Conservation (phyloP, 108 stramenopile species). For the Bacterosira constricta region DNA sequence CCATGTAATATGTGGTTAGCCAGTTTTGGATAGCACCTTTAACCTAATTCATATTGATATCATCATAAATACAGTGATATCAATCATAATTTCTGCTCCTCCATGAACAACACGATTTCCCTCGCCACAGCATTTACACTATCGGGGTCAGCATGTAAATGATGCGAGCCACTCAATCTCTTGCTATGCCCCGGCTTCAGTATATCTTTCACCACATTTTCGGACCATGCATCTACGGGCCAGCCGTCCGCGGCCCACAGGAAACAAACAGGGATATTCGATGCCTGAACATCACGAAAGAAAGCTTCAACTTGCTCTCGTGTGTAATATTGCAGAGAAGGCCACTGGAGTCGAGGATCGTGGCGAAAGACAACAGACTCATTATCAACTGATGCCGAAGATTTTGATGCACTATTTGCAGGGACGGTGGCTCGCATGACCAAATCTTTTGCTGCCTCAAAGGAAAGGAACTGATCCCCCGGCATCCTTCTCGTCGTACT, state of each 20-base stretch:
- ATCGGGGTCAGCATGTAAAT: conserved; percentile 88
- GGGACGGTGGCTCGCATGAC: conserved; percentile 60
- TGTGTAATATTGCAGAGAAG: conserved; percentile 71
- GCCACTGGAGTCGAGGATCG: conserved; percentile 81
- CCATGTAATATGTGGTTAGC: no score
- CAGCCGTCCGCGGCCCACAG: conserved; percentile 78
- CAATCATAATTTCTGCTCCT: conserved; percentile 15
- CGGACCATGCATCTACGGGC: conserved; percentile 49
- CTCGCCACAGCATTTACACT: conserved; percentile 51
- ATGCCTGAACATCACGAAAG: conserved; percentile 52
- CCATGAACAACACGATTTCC: conserved; percentile 43
- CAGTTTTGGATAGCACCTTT: no score
- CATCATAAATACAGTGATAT: no score
- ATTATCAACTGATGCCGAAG: neutral
- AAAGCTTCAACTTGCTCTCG: conserved; percentile 67
- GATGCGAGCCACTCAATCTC: conserved; percentile 74
- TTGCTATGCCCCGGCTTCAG: conserved; percentile 44
- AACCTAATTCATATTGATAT: no score
- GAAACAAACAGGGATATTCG: conserved; percentile 45
- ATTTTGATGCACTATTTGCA: neutral
- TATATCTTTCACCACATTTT: conserved; percentile 30
- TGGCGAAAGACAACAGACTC: conserved; percentile 64
- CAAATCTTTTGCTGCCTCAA: conserved; percentile 66
- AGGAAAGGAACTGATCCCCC: conserved; percentile 76
- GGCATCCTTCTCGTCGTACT: conserved; percentile 70